Base-by-base conservation (phyloP, 2,329 filamentous ascomycete species). In the Alternaria solani region DNA sequence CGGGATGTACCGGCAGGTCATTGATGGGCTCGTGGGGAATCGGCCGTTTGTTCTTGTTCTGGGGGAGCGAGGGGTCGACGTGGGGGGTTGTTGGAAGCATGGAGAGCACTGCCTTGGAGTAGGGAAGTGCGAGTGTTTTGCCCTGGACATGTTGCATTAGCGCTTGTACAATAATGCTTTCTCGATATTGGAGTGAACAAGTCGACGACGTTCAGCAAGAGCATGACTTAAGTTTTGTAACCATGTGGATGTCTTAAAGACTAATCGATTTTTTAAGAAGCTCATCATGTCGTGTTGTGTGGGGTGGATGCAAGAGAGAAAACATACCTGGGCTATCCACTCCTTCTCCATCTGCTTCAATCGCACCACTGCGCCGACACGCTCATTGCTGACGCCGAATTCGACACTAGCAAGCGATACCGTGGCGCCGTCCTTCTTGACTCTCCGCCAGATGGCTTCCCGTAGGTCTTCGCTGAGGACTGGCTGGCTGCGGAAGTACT, bases 211-310 rank as follows among this genome's bases (percentile, higher is more conserved):
- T 69, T 92, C 90, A 92, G 90, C 90, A 87, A 90, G 87, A 87
- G 86, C 85, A 89, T 89, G 87, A 86, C 68, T 70, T 85, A 87
- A 83, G 57, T 83, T 87, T 86, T 90, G 84, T 94, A 94, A 97
- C 92, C 92, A 95, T 89, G 85, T 88, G 78, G 83, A 80, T 89
- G 94, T 98, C 94, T 97, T 97, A 86, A 96, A 97, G 94, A 98
- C 94, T 97, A 97, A 98, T 97, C 94, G 94, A 83, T 91, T 87
- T 88, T 70, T 70, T 86, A 83, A 79, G 86, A 72, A 87, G 81
- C 86, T 92, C 89, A 91, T 91, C 89, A 90, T 83, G 64, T 66
- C 69, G 74, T 48, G 42, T 44, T 42, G 16, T 30, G 41, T 34
- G 28, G 8, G 14, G 14, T 30, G 20, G 20, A 25, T 9, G 48